phyloP scores from a whole-genome alignment of 2,329 filamentous ascomycete genomes.

The Clarireedia paspali region DNA sequence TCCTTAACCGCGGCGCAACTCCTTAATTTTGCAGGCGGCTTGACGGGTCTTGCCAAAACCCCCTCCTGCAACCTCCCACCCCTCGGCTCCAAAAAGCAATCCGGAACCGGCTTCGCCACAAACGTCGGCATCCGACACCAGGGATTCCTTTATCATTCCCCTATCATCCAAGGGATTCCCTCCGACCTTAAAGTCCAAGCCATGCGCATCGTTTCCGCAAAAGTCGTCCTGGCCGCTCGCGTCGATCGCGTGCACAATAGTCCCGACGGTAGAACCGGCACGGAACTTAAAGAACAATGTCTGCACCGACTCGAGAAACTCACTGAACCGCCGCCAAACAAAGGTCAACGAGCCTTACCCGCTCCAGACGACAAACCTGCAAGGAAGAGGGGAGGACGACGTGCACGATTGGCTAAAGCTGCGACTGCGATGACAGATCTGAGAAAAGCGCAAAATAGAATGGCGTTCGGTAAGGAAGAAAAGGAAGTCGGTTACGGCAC shows the following conservation, averaged over 20 bases:
- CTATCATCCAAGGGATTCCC: constrained; percentile 78
- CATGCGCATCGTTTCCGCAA: constrained; percentile 89
- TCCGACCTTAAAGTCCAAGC: constrained; percentile 86
- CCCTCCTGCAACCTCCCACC: constrained; percentile 89
- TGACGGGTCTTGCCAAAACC: constrained; percentile 83
- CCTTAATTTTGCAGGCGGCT: constrained; percentile 86
- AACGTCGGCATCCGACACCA: constrained; percentile 88
- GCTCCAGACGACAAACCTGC: constrained; percentile 93
- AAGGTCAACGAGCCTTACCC: constrained; percentile 77
- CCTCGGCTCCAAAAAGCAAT: constrained; percentile 82
- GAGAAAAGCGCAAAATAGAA: constrained; percentile 89
- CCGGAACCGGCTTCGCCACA: constrained; percentile 74
- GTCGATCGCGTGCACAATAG: constrained; percentile 80
- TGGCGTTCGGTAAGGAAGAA: constrained; percentile 95
- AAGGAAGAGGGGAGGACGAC: constrained; percentile 81
- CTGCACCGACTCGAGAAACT: constrained; percentile 85
- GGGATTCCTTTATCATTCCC: constrained; percentile 87
- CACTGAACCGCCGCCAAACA: constrained; percentile 84
- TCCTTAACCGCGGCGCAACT: constrained; percentile 91
- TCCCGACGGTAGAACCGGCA: constrained; percentile 74
- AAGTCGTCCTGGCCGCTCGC: constrained; percentile 86
- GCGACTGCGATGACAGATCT: constrained; percentile 95
- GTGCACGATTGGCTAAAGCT: constrained; percentile 91
- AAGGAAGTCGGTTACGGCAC: constrained; percentile 85
- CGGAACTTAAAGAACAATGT: constrained; percentile 74